Evolutionary conservation across 208 protist genomes (phyloP), one percentile per base, ranked within the genome.

Genomic region (Crithidia brevicula): DNA sequence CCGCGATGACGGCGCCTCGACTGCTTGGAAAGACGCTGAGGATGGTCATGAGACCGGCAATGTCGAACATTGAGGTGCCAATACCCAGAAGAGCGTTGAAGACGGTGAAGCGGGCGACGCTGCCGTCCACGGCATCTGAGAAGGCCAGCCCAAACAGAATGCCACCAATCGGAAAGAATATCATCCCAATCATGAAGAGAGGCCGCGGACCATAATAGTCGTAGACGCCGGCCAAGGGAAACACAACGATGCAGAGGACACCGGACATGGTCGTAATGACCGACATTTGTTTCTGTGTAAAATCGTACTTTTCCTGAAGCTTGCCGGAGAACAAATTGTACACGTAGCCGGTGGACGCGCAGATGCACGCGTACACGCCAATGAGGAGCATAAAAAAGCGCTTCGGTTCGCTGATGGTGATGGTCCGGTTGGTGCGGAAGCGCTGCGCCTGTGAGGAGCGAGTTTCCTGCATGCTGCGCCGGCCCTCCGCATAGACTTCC

Each of bases 251-350:
- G n/a, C 83, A 72, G 3, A 86, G 36, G 5, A 91, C 43, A 31
- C 71, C 70, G 2, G 77, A 69, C 56, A 82, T 69, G 6, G 85
- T 93, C 18, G 78, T 87, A 53, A 95, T 95, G 27, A 83, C 83
- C 23, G 87, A 74, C 67, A 95, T 87, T 15, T 93, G 69, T 47
- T 64, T 81, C 63, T 95, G 90, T 13, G 73, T 86, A 27, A 92
- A 83, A 42, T 89, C 57, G 59, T 86, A 93, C 68, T 92, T 83
- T 13, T 81, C 40, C 49, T 95, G 85, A 13, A 95, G 61, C 15
- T 45, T 38, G 18, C 85, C 87, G n/a, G 83, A 92, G 58, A 88
- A 92, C 16, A 95, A 66, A 64, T 92, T 95, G 72, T 86, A 93
- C 15, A 84, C 56, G 74, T 90, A 95, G 23, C 57, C 71, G 4